Evolutionary conservation across 225 moss, liverwort and hornwort species (phyloP).

Genomic region (Neckera pumila): DNA sequence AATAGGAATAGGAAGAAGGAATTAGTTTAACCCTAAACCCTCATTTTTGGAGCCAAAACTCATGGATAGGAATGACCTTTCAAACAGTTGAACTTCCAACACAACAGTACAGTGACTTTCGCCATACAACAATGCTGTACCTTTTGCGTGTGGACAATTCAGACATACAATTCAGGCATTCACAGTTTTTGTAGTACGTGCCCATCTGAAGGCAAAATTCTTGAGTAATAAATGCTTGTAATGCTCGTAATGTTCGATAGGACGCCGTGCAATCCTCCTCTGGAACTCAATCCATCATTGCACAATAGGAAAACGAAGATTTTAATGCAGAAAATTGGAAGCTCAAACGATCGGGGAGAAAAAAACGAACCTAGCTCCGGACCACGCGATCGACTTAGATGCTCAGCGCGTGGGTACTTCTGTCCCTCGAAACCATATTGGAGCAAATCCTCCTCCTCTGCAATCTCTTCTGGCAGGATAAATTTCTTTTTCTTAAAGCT

Average conservation of each 20-base stretch:
- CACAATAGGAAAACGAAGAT: neutral
- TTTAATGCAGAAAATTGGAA: neutral
- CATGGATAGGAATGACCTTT: neutral
- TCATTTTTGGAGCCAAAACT: neutral
- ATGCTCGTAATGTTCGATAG: neutral
- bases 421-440: slow-evolving; percentile 24
- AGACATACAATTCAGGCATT: neutral
- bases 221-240: neutral
- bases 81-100: neutral
- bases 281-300: neutral
- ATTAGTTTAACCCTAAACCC: neutral
- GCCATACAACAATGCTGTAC: neutral
- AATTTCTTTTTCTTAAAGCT: neutral
- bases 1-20: neutral
- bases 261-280: neutral
- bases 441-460: slow-evolving; percentile 50
- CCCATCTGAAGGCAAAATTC: neutral
- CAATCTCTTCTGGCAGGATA: slow-evolving; percentile 43
- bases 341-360: neutral
- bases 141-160: neutral
- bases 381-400: slow-evolving; percentile 1
- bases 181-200: neutral
- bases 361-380: slow-evolving; percentile 13
- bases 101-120: neutral
- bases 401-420: slow-evolving; percentile 10